phyloP scores from a whole-genome alignment of 352 stramenopile species.

The Aphanomyces euteiches region DNA sequence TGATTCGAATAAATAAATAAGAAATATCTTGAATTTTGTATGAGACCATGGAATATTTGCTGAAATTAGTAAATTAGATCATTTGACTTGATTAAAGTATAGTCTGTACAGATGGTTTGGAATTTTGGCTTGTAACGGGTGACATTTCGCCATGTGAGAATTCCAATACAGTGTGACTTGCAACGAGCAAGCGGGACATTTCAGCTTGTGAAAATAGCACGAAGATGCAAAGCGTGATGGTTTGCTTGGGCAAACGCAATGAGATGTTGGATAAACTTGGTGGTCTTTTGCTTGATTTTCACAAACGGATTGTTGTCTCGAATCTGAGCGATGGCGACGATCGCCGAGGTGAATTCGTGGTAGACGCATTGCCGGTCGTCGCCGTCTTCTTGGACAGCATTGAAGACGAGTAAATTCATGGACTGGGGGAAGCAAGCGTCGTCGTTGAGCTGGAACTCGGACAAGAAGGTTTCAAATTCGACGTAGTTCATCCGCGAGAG shows the following conservation, averaged over 20 bases:
- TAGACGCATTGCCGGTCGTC: constrained; percentile 29
- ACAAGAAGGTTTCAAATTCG: constrained; percentile 23
- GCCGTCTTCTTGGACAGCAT: constrained; percentile 25
- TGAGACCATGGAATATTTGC: background rate
- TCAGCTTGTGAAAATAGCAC: background rate
- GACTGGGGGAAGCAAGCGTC: constrained; percentile 8
- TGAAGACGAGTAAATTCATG: constrained; percentile 28
- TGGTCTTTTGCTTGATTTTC: constrained; percentile 20
- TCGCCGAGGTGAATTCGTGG: constrained; percentile 26
- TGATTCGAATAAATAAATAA: background rate
- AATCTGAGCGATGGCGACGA: constrained; percentile 28
- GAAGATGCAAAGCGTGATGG: background rate
- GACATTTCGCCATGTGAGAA: too few relatives aligned
- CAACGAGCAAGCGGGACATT: background rate
- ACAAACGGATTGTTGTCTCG: constrained; percentile 27
- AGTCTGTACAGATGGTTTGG: too few relatives aligned
- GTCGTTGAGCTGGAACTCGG: constrained; percentile 27
- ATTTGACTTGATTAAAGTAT: too few relatives aligned
- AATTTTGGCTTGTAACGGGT: too few relatives aligned
- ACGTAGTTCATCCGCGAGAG: constrained; percentile 25
- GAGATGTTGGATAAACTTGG: constrained; percentile 19
- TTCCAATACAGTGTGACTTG: too few relatives aligned
- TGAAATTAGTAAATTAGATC: background rate
- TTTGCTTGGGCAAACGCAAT: constrained; percentile 16
- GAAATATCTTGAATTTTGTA: constrained; percentile 9